Evolutionary conservation across 495 filamentous ascomycete species (phyloP).

Genomic region (Penicillium steckii): DNA sequence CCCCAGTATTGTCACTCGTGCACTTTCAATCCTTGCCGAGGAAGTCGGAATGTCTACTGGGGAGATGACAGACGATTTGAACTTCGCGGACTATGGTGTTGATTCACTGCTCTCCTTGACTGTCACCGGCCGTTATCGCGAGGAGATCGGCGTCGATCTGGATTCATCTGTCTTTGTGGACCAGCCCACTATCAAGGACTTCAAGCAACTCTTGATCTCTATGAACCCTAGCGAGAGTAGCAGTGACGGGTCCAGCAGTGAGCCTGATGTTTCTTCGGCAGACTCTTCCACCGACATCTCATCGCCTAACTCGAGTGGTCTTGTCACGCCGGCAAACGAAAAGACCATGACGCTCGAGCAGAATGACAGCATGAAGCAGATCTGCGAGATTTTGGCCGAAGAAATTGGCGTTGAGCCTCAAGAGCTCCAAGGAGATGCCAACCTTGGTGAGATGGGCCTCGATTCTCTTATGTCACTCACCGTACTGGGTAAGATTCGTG

Average conservation of each 20-base stretch:
- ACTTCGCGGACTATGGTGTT: constrained; percentile 52
- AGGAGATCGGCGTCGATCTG: constrained; percentile 50
- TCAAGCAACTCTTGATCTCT: constrained; percentile 56
- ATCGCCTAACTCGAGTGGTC: constrained; percentile 33
- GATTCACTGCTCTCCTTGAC: constrained; percentile 53
- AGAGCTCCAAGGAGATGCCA: constrained; percentile 51
- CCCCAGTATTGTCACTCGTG: constrained; percentile 32
- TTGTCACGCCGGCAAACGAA: constrained; percentile 33
- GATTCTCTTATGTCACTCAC: constrained; percentile 55
- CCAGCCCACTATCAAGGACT: constrained; percentile 55
- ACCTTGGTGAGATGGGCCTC: constrained; percentile 50
- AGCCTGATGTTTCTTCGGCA: constrained; percentile 33
- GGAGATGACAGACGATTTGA: constrained; percentile 55
- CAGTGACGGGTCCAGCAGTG: constrained; percentile 35
- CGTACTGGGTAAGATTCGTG: constrained; percentile 50
- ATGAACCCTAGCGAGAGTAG: constrained; percentile 32
- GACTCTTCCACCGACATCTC: constrained; percentile 32
- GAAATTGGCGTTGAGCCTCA: constrained; percentile 68
- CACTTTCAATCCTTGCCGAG: constrained; percentile 62
- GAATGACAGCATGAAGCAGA: constrained; percentile 43
- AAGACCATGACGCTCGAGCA: constrained; percentile 40
- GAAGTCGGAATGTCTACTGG: constrained; percentile 63
- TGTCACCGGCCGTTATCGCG: constrained; percentile 46
- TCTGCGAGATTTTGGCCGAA: constrained; percentile 60
- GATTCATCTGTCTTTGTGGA: constrained; percentile 58